These are phyloP conservation scores for Linnemannia exigua DNA, from an alignment of 192 early-diverging fungal species.

Conservation along the genomic window DNA sequence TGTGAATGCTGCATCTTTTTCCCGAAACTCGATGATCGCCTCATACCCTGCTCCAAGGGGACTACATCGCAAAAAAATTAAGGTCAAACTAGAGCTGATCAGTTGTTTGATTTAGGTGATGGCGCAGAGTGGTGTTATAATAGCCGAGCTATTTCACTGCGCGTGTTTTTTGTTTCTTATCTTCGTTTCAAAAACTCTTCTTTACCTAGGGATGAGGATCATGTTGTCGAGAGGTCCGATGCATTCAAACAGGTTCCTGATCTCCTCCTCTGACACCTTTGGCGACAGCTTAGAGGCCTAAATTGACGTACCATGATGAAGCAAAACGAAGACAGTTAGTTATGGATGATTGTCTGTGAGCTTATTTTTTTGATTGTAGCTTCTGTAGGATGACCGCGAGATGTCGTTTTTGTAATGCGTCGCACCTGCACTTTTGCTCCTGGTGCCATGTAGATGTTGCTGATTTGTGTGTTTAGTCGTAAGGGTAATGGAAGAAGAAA, in stretches of 20 bases:
- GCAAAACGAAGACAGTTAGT: background rate
- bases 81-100: background rate
- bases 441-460: conserved; percentile 30
- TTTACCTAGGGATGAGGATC: conserved; percentile 55
- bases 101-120: background rate
- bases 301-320: background rate
- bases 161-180: no score
- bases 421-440: conserved; percentile 56
- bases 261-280: conserved; percentile 43
- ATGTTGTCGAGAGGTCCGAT: conserved; percentile 48
- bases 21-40: conserved; percentile 48
- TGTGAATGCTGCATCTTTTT: conserved; percentile 33
- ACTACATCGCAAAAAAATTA: conserved; percentile 14
- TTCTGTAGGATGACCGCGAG: background rate
- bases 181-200: no score
- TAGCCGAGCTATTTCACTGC: no score
- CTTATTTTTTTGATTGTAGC: background rate
- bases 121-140: no score
- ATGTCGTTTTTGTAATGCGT: background rate
- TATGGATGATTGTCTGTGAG: background rate
- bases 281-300: conserved; percentile 55
- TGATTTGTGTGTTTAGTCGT: background rate
- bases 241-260: conserved; percentile 43
- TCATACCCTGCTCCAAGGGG: conserved; percentile 55
- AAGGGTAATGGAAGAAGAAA: background rate